Evolutionary conservation across 768 basidiomycete species (phyloP).

Genomic region (Ramaria rubella): DNA sequence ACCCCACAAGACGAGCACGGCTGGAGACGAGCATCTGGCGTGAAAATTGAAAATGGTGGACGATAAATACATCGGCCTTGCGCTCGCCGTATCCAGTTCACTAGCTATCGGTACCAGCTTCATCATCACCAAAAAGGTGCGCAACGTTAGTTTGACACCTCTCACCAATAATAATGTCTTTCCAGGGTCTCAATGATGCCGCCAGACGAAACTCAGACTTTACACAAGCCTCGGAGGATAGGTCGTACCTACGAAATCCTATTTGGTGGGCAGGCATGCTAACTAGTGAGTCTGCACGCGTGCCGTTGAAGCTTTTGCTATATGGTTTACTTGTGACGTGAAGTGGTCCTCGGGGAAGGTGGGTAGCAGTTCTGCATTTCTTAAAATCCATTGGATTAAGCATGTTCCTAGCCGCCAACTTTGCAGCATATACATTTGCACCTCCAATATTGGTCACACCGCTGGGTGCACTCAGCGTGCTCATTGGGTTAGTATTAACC

Average conservation of each 20-base stretch:
- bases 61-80: conserved; percentile 93
- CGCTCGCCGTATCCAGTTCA: conserved; percentile 79
- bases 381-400: background rate
- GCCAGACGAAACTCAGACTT: conserved; percentile 46
- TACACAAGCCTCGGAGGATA: conserved; percentile 68
- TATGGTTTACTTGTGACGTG: conserved; percentile 1
- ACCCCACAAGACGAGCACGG: background rate
- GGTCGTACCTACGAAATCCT: conserved; percentile 81
- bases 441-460: conserved; percentile 98
- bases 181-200: conserved; percentile 87
- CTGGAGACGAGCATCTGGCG: background rate
- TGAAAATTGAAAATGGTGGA: conserved; percentile 50
- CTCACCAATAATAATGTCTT: background rate
- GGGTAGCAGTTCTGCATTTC: background rate
- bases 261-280: conserved; percentile 98
- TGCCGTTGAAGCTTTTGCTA: background rate
- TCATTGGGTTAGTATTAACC: conserved; percentile 59
- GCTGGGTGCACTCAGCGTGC: conserved; percentile 90
- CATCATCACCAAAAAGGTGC: conserved; percentile 98
- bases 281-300: conserved; percentile 56
- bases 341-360: conserved; percentile 95
- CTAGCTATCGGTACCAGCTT: conserved; percentile 91
- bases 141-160: conserved; percentile 9
- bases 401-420: conserved; percentile 41
- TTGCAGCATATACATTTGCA: conserved; percentile 96